phyloP scores from a whole-genome alignment of 169 alveolate genomes.

The Cryptosporidium xiaoi region DNA sequence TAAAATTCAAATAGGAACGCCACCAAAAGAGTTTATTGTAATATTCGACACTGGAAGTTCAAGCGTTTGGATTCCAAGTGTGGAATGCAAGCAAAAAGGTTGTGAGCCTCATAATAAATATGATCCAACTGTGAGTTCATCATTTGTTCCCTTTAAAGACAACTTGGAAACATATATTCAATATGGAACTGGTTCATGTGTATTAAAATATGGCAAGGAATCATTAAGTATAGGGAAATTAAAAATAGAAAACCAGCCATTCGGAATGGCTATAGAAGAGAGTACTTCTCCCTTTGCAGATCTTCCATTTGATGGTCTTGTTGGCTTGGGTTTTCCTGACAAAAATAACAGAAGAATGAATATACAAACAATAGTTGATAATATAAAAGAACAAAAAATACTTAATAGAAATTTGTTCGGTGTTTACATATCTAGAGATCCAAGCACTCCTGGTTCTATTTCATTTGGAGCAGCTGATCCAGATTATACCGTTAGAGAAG shows the following conservation, averaged over 20 bases:
- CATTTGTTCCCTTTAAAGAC: constrained; percentile 79
- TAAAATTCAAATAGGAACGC: constrained; percentile 88
- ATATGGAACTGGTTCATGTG: constrained; percentile 85
- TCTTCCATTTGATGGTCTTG: constrained; percentile 92
- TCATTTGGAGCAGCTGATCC: constrained; percentile 91
- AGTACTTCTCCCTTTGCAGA: constrained; percentile 89
- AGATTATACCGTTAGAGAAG: constrained; percentile 83
- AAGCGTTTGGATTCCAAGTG: constrained; percentile 89
- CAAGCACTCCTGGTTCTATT: constrained; percentile 72
- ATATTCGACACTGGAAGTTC: constrained; percentile 91
- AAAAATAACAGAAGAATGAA: constrained; percentile 55
- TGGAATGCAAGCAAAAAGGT: constrained; percentile 84
- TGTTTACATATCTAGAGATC: constrained; percentile 85
- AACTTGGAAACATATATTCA: constrained; percentile 77
- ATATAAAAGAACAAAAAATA: constrained; percentile 82
- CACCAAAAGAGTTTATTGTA: constrained; percentile 87
- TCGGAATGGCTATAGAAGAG: constrained; percentile 90
- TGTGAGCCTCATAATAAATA: constrained; percentile 86
- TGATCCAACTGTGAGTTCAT: constrained; percentile 83
- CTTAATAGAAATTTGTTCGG: constrained; percentile 87
- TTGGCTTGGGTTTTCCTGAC: constrained; percentile 93
- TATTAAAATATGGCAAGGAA: constrained; percentile 65
- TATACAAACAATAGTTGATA: constrained; percentile 81
- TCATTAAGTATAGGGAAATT: constrained; percentile 54
- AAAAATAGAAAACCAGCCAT: constrained; percentile 84